These are phyloP conservation scores for Diatrype stigma DNA, from an alignment of 2,329 filamentous ascomycete species.

Conservation along the genomic window DNA sequence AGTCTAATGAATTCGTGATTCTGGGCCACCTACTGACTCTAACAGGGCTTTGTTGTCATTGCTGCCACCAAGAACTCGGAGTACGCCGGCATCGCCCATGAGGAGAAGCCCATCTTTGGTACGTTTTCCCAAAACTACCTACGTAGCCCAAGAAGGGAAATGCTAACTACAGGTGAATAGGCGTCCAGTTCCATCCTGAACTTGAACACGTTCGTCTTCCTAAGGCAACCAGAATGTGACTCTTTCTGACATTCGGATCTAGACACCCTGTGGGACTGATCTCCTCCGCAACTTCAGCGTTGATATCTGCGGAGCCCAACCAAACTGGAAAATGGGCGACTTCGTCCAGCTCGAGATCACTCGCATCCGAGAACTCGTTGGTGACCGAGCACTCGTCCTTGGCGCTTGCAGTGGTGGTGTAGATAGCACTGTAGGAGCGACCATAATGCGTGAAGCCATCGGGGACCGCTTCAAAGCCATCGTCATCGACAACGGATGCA, in stretches of 20 bases:
- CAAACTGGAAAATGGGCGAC: conserved; percentile 81
- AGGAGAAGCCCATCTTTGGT: conserved; percentile 66
- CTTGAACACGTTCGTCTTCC: conserved; percentile 3
- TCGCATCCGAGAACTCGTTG: conserved; percentile 77
- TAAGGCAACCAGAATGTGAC: not conserved
- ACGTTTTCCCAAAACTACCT: conserved; percentile 7
- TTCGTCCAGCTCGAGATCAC: conserved; percentile 78
- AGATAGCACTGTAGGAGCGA: conserved; percentile 82
- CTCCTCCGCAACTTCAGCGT: conserved; percentile 81
- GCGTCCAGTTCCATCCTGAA: conserved; percentile 1
- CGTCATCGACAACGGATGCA: conserved; percentile 78
- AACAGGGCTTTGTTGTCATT: conserved; percentile 63
- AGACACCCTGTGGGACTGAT: conserved; percentile 65
- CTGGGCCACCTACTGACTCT: not conserved
- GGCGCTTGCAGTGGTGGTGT: conserved; percentile 71
- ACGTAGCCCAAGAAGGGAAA: not conserved
- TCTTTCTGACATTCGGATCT: conserved; percentile 33
- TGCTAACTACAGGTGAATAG: not conserved
- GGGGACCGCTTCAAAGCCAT: conserved; percentile 77
- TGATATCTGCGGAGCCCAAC: conserved; percentile 70
- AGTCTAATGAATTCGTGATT: not conserved
- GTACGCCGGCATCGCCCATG: conserved; percentile 75
- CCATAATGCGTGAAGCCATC: conserved; percentile 83
- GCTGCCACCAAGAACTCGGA: conserved; percentile 72
- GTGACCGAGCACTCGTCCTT: conserved; percentile 71